Conservation (phyloP, 306 rosid species). For the Rosa multiflora region DNA sequence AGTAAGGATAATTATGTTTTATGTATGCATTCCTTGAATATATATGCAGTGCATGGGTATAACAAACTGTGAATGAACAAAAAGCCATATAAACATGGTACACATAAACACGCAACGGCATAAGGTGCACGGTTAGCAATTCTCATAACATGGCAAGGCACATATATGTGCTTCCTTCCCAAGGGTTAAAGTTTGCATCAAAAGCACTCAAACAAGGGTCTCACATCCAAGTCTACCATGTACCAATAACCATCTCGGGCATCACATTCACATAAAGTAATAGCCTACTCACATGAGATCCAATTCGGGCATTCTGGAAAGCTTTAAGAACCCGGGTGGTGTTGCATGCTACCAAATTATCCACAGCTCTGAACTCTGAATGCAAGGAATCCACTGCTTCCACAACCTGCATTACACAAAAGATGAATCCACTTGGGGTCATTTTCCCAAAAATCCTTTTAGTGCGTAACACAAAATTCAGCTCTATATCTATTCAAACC, state of each 20-base stretch:
- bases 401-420: slow-evolving; percentile 59
- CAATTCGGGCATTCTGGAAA: slow-evolving; percentile 80
- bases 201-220: slow-evolving; percentile 2
- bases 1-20: too few relatives aligned
- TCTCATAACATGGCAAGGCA: not conserved
- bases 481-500: not conserved
- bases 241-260: slow-evolving; percentile 9
- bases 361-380: slow-evolving; percentile 79
- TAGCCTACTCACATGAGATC: slow-evolving; percentile 67
- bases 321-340: slow-evolving; percentile 74
- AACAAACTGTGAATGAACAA: too few relatives aligned
- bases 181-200: not conserved
- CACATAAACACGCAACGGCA: too few relatives aligned
- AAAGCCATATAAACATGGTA: too few relatives aligned
- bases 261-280: slow-evolving; percentile 8
- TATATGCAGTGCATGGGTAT: too few relatives aligned
- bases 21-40: too few relatives aligned
- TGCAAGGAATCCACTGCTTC: slow-evolving; percentile 73
- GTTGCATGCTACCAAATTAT: slow-evolving; percentile 79
- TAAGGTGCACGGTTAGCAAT: not conserved
- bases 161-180: slow-evolving; percentile 5
- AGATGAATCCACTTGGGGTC: slow-evolving; percentile 19
- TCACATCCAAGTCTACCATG: slow-evolving; percentile 6
- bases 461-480: slow-evolving; percentile 2
- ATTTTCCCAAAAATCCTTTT: slow-evolving; percentile 1